Conservation (phyloP, 257 asterid genomes). For the Salvia miltiorrhiza region DNA sequence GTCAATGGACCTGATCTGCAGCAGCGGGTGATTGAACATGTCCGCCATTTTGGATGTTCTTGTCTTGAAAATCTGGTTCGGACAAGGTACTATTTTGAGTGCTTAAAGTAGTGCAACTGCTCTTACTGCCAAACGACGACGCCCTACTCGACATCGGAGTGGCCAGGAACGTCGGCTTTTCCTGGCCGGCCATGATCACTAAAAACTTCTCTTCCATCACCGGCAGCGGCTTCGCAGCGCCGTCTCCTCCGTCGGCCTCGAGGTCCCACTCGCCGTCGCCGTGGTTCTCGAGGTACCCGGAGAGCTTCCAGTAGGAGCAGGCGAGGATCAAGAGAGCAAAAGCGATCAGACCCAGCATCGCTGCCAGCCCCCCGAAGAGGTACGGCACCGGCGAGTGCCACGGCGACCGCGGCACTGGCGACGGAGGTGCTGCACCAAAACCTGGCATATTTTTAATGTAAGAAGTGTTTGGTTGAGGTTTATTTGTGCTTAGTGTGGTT, state of each 20-base stretch:
- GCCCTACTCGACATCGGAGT: slow-evolving; percentile 71
- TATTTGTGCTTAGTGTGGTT: no score
- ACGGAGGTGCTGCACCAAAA: slow-evolving; percentile 22
- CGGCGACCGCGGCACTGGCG: slow-evolving; percentile 44
- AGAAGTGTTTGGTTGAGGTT: background rate
- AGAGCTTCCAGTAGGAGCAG: slow-evolving; percentile 78
- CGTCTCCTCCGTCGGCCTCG: slow-evolving; percentile 44
- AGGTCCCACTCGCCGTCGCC: slow-evolving; percentile 42
- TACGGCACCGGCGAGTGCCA: slow-evolving; percentile 98
- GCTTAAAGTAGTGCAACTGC: slow-evolving; percentile 23
- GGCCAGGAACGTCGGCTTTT: slow-evolving; percentile 77
- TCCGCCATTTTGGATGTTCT: slow-evolving; percentile 10
- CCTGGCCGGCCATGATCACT: slow-evolving; percentile 91
- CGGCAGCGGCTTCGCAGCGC: slow-evolving; percentile 29
- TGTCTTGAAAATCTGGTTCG: slow-evolving; percentile 31
- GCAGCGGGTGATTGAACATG: slow-evolving; percentile 9
- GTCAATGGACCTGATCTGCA: slow-evolving; percentile 29
- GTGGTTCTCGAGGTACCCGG: slow-evolving; percentile 45
- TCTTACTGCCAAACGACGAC: slow-evolving; percentile 63
- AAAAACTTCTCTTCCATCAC: slow-evolving; percentile 67
- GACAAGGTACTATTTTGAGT: slow-evolving; percentile 26
- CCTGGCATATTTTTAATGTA: slow-evolving; percentile 25
- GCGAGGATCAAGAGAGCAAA: slow-evolving; percentile 78
- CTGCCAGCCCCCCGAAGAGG: slow-evolving; percentile 88
- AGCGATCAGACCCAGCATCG: slow-evolving; percentile 87